Percentiles rank a stretch among this genome's conserved stretches.
Evolutionary conservation across 2,329 filamentous ascomycete species (phyloP).

Genomic region (Ascomycota sp.): DNA sequence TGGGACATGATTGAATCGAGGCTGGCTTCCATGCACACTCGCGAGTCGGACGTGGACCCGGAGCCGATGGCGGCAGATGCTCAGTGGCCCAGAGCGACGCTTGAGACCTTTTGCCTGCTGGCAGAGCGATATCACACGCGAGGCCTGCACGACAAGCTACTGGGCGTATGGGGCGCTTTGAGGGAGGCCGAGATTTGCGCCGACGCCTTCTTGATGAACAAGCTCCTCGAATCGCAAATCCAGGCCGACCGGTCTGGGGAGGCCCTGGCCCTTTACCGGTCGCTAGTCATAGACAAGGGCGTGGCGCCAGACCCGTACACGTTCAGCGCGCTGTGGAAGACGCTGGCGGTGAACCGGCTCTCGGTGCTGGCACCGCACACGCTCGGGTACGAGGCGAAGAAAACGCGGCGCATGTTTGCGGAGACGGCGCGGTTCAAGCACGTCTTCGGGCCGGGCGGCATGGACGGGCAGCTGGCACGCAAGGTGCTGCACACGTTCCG

Average conservation of each 20-base stretch:
- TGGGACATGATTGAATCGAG: constrained; percentile 61
- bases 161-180: constrained; percentile 41
- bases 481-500: constrained; percentile 31
- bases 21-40: constrained; percentile 37
- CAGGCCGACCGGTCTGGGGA: constrained; percentile 33
- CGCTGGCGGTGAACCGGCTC: constrained; percentile 29
- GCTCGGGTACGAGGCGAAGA: constrained; percentile 10
- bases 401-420: constrained; percentile 22
- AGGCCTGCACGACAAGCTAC: constrained; percentile 33
- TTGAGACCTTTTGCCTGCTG: constrained; percentile 61
- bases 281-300: constrained; percentile 26
- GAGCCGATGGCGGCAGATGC: background rate
- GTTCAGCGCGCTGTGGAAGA: constrained; percentile 47
- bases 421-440: constrained; percentile 27
- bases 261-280: constrained; percentile 33
- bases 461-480: constrained; percentile 26
- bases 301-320: constrained; percentile 46
- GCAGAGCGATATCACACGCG: constrained; percentile 51
- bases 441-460: constrained; percentile 20
- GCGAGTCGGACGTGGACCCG: constrained; percentile 8
- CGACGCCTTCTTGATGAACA: constrained; percentile 62
- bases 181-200: constrained; percentile 41
- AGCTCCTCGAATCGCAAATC: constrained; percentile 47
- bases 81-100: constrained; percentile 36
- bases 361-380: constrained; percentile 12